Percentiles rank a stretch among this genome's conserved stretches.
Conservation (phyloP, 495 filamentous ascomycete genomes). For the Penicillium goetzii region DNA sequence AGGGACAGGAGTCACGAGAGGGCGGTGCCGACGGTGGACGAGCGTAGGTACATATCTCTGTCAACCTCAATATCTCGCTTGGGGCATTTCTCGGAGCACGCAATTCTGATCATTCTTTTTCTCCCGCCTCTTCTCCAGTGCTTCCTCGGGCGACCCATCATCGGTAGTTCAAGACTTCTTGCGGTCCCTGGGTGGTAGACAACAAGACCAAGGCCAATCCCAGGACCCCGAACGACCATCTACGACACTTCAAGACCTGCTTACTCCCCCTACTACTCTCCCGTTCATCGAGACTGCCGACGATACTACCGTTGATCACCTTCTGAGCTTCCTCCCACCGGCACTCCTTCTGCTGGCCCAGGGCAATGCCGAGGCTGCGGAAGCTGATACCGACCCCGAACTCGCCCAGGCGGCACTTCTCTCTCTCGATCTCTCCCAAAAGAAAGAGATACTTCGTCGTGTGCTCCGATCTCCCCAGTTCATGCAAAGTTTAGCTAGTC, state of each 20-base stretch:
- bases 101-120: constrained; percentile 12
- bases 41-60: constrained; percentile 88
- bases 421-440: constrained; percentile 75
- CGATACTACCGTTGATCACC: constrained; percentile 66
- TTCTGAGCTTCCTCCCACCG: constrained; percentile 77
- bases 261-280: constrained; percentile 74
- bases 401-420: constrained; percentile 70
- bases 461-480: constrained; percentile 93
- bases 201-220: constrained; percentile 44
- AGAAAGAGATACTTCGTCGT: constrained; percentile 76
- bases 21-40: constrained; percentile 94
- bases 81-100: constrained; percentile 10
- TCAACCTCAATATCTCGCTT: constrained; percentile 8
- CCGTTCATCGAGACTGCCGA: constrained; percentile 72
- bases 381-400: constrained; percentile 67
- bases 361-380: constrained; percentile 59
- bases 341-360: constrained; percentile 72
- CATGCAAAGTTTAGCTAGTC: constrained; percentile 76
- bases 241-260: constrained; percentile 85
- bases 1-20: constrained; percentile 83
- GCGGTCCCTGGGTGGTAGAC: constrained; percentile 72
- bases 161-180: constrained; percentile 83
- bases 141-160: constrained; percentile 55
- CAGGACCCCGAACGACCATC: constrained; percentile 64
- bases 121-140: constrained; percentile 33